These are phyloP conservation scores for Suillus plorans DNA, from an alignment of 768 basidiomycete species.

Conservation along the genomic window DNA sequence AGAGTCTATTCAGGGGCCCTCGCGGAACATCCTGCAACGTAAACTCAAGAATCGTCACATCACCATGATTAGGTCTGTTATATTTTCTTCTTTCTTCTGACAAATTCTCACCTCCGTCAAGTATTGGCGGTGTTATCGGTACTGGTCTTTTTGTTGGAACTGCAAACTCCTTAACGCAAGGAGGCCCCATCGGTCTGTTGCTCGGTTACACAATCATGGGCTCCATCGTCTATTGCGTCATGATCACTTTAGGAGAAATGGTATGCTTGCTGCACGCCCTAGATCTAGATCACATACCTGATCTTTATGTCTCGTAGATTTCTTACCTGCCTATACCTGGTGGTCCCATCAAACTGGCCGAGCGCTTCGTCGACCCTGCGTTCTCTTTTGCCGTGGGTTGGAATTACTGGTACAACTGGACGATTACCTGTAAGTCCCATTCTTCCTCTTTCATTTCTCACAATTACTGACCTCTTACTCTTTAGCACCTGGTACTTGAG, in stretches of 20 bases:
- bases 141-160: constrained; percentile 77
- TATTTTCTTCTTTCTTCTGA: not conserved
- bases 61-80: constrained; percentile 71
- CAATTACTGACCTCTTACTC: constrained; percentile 25
- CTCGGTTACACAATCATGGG: constrained; percentile 71
- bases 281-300: constrained; percentile 28
- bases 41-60: constrained; percentile 78
- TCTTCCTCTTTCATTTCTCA: not conserved
- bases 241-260: constrained; percentile 70
- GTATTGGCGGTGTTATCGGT: constrained; percentile 59
- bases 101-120: constrained; percentile 20
- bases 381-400: constrained; percentile 57
- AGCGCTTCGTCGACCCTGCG: constrained; percentile 79
- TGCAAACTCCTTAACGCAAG: constrained; percentile 44
- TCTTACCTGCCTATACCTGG: constrained; percentile 78
- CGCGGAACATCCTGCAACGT: constrained; percentile 39
- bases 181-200: constrained; percentile 73
- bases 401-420: constrained; percentile 50
- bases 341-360: constrained; percentile 77
- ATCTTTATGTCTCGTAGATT: constrained; percentile 59
- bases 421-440: constrained; percentile 19
- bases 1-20: constrained; percentile 11
- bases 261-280: constrained; percentile 65
- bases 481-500: not conserved
- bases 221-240: constrained; percentile 67